Percentiles rank a stretch among this genome's conserved stretches.
Conservation (phyloP, 352 stramenopile genomes). For the Peronosclerospora sorghi region DNA sequence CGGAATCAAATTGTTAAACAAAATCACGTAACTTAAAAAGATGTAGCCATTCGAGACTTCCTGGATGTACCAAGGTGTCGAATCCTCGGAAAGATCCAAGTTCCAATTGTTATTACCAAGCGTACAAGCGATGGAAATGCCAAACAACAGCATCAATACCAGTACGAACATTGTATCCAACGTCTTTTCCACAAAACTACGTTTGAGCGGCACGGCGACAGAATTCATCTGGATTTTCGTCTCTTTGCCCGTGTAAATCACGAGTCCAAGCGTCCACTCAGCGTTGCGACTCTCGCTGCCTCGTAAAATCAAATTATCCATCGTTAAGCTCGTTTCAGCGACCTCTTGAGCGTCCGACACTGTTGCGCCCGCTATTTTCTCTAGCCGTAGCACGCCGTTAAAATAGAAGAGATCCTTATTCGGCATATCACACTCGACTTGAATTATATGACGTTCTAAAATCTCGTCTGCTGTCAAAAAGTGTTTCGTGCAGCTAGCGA, state of each 20-base stretch:
- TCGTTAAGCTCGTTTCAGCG: constrained; percentile 53
- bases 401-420: constrained; percentile 86
- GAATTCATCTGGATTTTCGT: constrained; percentile 85
- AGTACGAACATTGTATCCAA: constrained; percentile 84
- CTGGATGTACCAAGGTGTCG: constrained; percentile 58
- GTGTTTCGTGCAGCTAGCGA: constrained; percentile 65
- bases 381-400: constrained; percentile 52
- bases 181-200: constrained; percentile 81
- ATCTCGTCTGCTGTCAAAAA: constrained; percentile 68
- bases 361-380: constrained; percentile 7
- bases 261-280: constrained; percentile 76
- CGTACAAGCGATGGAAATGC: constrained; percentile 74
- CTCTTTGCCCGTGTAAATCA: constrained; percentile 76
- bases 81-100: constrained; percentile 39
- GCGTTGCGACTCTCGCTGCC: constrained; percentile 78
- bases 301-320: constrained; percentile 82
- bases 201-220: constrained; percentile 64
- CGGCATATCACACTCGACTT: constrained; percentile 65
- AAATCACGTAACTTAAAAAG: constrained; percentile 84
- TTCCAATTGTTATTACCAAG: constrained; percentile 81
- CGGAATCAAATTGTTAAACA: constrained; percentile 85
- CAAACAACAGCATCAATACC: constrained; percentile 76
- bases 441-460: constrained; percentile 47
- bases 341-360: constrained; percentile 14
- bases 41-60: constrained; percentile 69